Evolutionary conservation across 257 asterid species (phyloP).

Genomic region (Petunia axillaris): DNA sequence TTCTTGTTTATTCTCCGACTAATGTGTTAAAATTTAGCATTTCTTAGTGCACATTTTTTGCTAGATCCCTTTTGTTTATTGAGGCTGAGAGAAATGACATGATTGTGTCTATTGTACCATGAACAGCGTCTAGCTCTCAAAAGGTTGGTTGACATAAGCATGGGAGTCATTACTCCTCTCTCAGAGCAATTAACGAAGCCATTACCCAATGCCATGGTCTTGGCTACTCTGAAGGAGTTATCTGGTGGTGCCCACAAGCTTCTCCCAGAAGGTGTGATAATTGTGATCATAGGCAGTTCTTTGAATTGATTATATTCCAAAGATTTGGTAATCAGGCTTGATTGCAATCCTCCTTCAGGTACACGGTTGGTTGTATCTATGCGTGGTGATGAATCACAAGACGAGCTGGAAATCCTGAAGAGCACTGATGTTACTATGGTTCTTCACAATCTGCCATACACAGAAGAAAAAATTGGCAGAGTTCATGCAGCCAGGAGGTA

Average conservation of each 20-base stretch:
- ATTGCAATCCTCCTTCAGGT: slow-evolving; percentile 47
- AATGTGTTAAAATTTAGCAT: background rate
- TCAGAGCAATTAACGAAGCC: slow-evolving; percentile 95
- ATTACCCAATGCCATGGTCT: slow-evolving; percentile 73
- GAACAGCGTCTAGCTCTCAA: slow-evolving; percentile 88
- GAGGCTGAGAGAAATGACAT: slow-evolving; percentile 31
- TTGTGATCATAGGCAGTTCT: slow-evolving; percentile 20
- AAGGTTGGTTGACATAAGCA: slow-evolving; percentile 83
- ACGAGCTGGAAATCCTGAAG: slow-evolving; percentile 77
- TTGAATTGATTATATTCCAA: slow-evolving; percentile 9
- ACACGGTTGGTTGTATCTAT: slow-evolving; percentile 78
- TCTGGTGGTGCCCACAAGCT: slow-evolving; percentile 86
- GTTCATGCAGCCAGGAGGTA: slow-evolving; percentile 97
- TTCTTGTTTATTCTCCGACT: background rate
- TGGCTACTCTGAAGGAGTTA: slow-evolving; percentile 80
- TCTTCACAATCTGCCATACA: slow-evolving; percentile 77
- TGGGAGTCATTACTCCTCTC: slow-evolving; percentile 95
- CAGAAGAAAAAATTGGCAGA: slow-evolving; percentile 83
- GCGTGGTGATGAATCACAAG: slow-evolving; percentile 80
- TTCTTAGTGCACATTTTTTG: background rate
- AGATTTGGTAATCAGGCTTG: slow-evolving; percentile 28
- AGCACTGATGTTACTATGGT: slow-evolving; percentile 70
- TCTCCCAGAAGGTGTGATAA: slow-evolving; percentile 74
- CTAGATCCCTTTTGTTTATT: background rate
- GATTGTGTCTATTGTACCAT: slow-evolving; percentile 30